phyloP scores from a whole-genome alignment of 768 basidiomycete species.

The Boletus insuetus region DNA sequence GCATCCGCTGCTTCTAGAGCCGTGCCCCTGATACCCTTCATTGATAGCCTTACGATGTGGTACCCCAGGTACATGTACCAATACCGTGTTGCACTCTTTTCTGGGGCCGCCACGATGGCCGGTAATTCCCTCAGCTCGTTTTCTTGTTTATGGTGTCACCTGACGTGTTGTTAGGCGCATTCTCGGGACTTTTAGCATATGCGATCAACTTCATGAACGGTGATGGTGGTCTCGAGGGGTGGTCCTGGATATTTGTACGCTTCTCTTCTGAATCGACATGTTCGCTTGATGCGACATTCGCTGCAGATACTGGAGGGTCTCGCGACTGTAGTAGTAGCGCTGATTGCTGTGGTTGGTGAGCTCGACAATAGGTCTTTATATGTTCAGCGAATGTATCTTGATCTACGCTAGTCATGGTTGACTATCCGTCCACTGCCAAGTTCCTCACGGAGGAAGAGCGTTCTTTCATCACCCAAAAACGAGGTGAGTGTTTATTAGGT shows the following conservation, averaged over 20 bases:
- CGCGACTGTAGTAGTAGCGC: neutral
- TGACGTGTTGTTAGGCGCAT: neutral
- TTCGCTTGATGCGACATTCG: neutral
- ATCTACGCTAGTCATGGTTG: constrained; percentile 2
- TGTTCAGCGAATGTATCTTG: neutral
- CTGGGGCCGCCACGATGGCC: neutral
- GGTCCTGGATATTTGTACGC: constrained; percentile 7
- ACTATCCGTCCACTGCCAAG: neutral
- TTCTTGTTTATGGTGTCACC: neutral
- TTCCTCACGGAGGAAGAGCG: neutral
- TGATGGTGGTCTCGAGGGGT: neutral
- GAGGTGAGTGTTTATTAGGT: neutral
- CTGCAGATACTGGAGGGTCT: constrained; percentile 2
- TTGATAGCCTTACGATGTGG: constrained; percentile 1
- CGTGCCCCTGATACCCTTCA: neutral
- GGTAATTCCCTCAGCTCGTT: neutral
- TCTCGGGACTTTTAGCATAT: constrained; percentile 2
- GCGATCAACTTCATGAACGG: constrained; percentile 3
- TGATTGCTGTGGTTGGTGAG: neutral
- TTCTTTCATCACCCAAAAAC: neutral
- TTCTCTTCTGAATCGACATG: neutral
- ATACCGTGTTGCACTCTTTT: constrained; percentile 4
- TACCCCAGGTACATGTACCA: constrained; percentile 5
- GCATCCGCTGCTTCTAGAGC: neutral
- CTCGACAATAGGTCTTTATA: neutral